Evolutionary conservation across 768 basidiomycete species (phyloP), one percentile per base, ranked within the genome.

Genomic region (Roridomyces roridus): DNA sequence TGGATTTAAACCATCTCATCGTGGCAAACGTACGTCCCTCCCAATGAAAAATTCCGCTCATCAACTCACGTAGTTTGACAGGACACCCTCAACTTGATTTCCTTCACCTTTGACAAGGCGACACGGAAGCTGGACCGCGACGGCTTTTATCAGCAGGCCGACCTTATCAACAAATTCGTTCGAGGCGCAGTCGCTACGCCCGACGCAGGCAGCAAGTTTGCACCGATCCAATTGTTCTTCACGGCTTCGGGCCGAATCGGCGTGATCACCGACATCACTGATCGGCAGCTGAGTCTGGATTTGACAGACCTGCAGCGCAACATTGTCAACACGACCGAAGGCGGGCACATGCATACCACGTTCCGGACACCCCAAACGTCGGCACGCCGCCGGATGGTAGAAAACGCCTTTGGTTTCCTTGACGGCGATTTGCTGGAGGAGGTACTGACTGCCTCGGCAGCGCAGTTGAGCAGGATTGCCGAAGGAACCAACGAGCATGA

Each of bases 361-460:
- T 92, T 82, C 70, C 82, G 94, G 47, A 78, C 89, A 0, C 92
- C 92, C 0, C 84, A 83, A 60, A 83, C 76, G 35, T 74, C 74
- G 0, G 68, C 74, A 21, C 85, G 88, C 7, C 76, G 78, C 21
- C 85, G 80, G 45, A 89, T 91, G 63, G 76, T 80, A 8, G 82
- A 87, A 28, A 64, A 71, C 24, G 63, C 80, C 1, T 80, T 79
- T 36, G 94, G 93, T 15, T 94, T 97, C 78, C 76, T 97, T 25
- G 94, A 97, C 58, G 95, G 94, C 1, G 89, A 92, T 66, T 91
- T 94, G 60, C 67, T 97, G 18, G 91, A 95, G 70, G 73, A 76
- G 18, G 86, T 90, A 69, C 76, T 88, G 48, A 71, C 17, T 74
- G 79, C 44, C 37, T 74, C 34, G 68, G 65, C 12, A 72, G 79